Percentiles rank a stretch among this genome's conserved stretches.
Evolutionary conservation across 208 protist genomes (phyloP).

Genomic region (Trypanosoma melophagium): DNA sequence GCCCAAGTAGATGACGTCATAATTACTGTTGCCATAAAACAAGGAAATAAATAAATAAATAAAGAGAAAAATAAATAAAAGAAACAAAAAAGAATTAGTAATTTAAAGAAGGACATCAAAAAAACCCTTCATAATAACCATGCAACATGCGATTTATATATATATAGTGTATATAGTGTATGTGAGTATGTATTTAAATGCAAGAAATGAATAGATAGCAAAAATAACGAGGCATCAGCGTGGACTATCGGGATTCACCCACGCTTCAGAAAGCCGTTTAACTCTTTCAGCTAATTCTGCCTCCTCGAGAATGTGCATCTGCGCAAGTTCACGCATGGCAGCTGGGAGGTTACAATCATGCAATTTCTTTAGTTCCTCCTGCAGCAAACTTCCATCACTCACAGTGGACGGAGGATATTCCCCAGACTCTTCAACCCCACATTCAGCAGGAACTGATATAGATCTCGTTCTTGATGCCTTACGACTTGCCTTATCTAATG

Average conservation of each 20-base stretch:
- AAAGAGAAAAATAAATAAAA: background rate
- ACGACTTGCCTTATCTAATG: slow-evolving; percentile 23
- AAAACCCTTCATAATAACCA: too few species aligned
- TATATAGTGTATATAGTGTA: too few species aligned
- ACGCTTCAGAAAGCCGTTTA: slow-evolving; percentile 14
- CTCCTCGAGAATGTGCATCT: slow-evolving; percentile 13
- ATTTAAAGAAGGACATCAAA: background rate
- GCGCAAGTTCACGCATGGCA: slow-evolving; percentile 18
- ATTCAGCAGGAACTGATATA: too few species aligned
- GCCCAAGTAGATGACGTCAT: slow-evolving; percentile 4
- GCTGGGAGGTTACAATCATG: slow-evolving; percentile 7
- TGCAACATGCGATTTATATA: too few species aligned
- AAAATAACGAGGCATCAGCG: background rate
- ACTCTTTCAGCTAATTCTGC: background rate
- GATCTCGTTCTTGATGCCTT: background rate
- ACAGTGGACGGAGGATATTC: background rate
- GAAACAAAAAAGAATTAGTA: background rate
- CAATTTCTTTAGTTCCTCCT: slow-evolving; percentile 8
- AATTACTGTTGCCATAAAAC: background rate
- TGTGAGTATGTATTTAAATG: too few species aligned
- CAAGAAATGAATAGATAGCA: background rate
- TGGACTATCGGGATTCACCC: slow-evolving; percentile 29
- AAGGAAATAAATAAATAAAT: slow-evolving; percentile 2
- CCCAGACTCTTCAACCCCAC: background rate
- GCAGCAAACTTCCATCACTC: background rate